These are phyloP conservation scores for Sugiyamaella japonica DNA, from an alignment of 1,139 yeast species.

Conservation along the genomic window DNA sequence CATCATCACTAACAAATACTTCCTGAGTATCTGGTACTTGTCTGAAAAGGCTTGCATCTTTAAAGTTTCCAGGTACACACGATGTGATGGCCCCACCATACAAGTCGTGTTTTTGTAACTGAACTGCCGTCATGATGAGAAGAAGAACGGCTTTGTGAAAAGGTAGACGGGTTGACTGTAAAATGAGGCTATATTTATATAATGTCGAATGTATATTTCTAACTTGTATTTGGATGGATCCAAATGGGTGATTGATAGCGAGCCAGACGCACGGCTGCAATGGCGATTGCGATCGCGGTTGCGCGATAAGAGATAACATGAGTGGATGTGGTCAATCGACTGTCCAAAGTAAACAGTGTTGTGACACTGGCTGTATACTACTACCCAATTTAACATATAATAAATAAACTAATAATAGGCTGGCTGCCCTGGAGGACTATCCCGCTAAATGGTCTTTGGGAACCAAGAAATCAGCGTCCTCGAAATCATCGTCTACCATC, in stretches of 20 bases:
- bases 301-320: conserved; percentile 11
- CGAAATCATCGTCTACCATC: conserved; percentile 23
- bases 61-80: conserved; percentile 53
- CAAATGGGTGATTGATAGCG: conserved; percentile 15
- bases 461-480: conserved; percentile 24
- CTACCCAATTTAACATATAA: too few species aligned
- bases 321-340: too few species aligned
- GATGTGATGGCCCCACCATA: conserved; percentile 81
- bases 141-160: background rate
- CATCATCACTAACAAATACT: conserved; percentile 54
- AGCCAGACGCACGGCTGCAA: conserved; percentile 11
- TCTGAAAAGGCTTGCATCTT: conserved; percentile 72
- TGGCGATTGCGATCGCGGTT: background rate
- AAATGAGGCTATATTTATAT: background rate
- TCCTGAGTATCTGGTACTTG: conserved; percentile 90
- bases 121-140: conserved; percentile 1
- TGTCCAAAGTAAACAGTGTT: too few species aligned
- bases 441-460: conserved; percentile 15
- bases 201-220: background rate
- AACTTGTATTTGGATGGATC: background rate
- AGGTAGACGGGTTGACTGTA: background rate
- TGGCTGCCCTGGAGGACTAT: background rate
- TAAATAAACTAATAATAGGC: background rate
- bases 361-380: too few species aligned
- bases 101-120: conserved; percentile 34